Evolutionary conservation across 768 basidiomycete genomes (phyloP).

Genomic region (Cystobasidium tubakii): DNA sequence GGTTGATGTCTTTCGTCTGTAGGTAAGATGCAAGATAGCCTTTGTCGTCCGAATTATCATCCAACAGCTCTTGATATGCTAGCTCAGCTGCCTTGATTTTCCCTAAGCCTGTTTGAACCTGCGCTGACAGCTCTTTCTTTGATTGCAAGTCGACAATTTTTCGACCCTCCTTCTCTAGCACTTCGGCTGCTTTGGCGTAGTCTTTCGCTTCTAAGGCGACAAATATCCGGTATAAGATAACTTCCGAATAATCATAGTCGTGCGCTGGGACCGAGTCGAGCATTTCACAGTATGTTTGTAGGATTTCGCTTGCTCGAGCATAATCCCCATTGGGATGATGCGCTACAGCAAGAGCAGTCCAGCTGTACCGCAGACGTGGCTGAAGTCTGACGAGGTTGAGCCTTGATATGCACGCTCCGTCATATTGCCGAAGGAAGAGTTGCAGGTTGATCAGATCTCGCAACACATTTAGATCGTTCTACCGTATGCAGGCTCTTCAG

Average conservation of each 20-base stretch:
- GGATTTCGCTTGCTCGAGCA: constrained; percentile 62
- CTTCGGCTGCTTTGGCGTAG: constrained; percentile 45
- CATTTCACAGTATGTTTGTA: constrained; percentile 63
- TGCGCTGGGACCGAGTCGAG: constrained; percentile 61
- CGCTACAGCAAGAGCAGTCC: constrained; percentile 82
- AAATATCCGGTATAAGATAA: constrained; percentile 67
- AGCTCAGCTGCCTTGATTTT: constrained; percentile 66
- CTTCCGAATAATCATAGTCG: constrained; percentile 78
- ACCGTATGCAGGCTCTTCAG: constrained; percentile 25
- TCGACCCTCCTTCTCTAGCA: constrained; percentile 46
- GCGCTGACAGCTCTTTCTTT: constrained; percentile 56
- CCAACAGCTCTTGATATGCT: constrained; percentile 72
- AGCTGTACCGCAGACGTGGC: constrained; percentile 76
- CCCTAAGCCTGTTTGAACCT: constrained; percentile 64
- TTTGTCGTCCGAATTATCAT: constrained; percentile 75
- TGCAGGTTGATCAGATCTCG: constrained; percentile 84
- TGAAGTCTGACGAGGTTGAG: constrained; percentile 70
- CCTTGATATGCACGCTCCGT: constrained; percentile 72
- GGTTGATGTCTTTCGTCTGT: constrained; percentile 59
- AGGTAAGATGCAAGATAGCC: constrained; percentile 75
- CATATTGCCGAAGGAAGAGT: constrained; percentile 75
- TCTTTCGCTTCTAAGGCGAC: constrained; percentile 66
- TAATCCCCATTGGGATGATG: constrained; percentile 75
- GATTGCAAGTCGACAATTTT: constrained; percentile 57
- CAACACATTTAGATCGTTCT: constrained; percentile 93